Base-by-base conservation (phyloP, 163 green algal genomes). In the Chloromonas sp. region DNA sequence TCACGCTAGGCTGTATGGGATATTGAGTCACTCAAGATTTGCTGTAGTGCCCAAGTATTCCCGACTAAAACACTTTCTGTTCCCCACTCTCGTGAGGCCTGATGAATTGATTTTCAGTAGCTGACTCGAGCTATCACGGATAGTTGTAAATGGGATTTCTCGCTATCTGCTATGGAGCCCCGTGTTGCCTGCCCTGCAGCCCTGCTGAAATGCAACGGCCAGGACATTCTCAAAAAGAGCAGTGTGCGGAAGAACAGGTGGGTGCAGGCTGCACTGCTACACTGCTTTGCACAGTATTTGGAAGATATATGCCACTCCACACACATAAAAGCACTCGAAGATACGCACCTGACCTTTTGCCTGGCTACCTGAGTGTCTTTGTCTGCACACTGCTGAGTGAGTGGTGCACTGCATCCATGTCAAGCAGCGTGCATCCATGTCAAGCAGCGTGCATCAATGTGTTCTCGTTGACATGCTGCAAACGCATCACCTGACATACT, bases 151-250 rank as follows among this genome's bases (percentile, higher is more conserved):
- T 36, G 36, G 36, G 36, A 36, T 36, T 36, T 36, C 36, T 36
- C 36, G 36, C 36, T 36, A 36, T 36, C 36, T 36, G 36, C 36
- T 36, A 36, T 36, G 36, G 36, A 36, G 36, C 36, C 36, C 36
- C 36, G 36, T 36, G 36, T 36, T 36, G 36, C 36, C 36, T 36
- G 36, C 36, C 36, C 36, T 79, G 77, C 95, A 97, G 95, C 87
- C 0, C 86, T 98, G 74, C 5, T 90, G 0, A 91, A 90, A 3
- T 89, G 88, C 14, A 92, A 96, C 82, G 94, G 93, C 14, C 96
- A 95, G 74, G 96, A 98, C 87, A 95, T 98, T 74, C 83, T 96
- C 60, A 98, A 98, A 87, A 95, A 94, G 79, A 93, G 92, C 82
- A 86, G 83, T 59, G 79, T 81, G 0, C 85, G 95, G 0, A 96